Base-by-base conservation (phyloP, 768 basidiomycete species). In the Naematelia aurantialba region DNA sequence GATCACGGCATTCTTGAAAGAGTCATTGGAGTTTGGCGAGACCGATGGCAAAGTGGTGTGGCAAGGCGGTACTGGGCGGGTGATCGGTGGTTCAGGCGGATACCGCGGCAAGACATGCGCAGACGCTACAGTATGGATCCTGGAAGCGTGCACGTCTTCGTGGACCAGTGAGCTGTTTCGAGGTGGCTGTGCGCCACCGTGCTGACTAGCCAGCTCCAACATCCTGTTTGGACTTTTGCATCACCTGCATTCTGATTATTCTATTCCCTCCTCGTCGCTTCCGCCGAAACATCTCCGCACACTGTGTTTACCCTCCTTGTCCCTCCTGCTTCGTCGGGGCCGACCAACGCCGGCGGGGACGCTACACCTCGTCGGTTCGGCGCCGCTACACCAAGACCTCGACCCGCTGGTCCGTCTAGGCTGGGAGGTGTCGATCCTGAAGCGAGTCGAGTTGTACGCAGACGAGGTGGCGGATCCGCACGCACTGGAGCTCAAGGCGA, bases 391-490 rank as follows among this genome's bases (percentile, higher is more conserved):
- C 29, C 75, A 74, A 48, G 62, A 69, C 46, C 59, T 76, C 22
- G 73, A 75, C 52, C 56, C 65, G 11, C 67, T 73, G 26, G 69
- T 76, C 25, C 56, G 66, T n/a, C 59, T 76, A 21, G 72, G 72
- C 1, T 76, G 73, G 73, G 68, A 69, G 48, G 66, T 72, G 14
- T 72, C 65, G 1, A 61, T 76, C 1, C 59, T 76, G n/a, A 73
- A 76, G 50, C 63, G 75, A 3, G 73, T 76, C 2, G 66, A 69
- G 45, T 47, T 70, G 24, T 66, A 73, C 42, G 69, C 68, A 26
- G 63, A 67, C 25, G 67, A 72, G 53, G 67, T 69, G 2, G 47
- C 54, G 10, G 70, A 75, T 58, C 45, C 65, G 1, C 58, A 39
- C 8, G 58, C 69, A 0, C 47, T 58, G 12, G 60, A 66, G 29